Evolutionary conservation across 257 asterid species (phyloP).

Genomic region (Solanum etuberosum): DNA sequence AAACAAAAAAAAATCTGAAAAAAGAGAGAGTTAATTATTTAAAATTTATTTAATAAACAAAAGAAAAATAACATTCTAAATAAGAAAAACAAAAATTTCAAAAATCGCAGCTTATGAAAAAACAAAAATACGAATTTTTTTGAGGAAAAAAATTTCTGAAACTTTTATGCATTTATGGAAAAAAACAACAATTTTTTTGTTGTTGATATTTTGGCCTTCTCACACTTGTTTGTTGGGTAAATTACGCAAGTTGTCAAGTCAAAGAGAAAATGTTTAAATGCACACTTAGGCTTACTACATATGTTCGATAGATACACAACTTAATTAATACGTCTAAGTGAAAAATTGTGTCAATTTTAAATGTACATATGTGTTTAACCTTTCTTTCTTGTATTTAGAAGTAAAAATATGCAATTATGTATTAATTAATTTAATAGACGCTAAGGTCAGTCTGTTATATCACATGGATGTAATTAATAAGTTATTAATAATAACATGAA

Average conservation of each 20-base stretch:
- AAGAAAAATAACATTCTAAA: not conserved
- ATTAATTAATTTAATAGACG: not conserved
- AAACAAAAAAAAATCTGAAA: not conserved
- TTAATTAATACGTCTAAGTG: not conserved
- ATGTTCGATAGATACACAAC: not conserved
- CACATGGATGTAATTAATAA: not conserved
- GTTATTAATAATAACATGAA: not conserved
- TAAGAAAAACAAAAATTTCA: too few relatives aligned
- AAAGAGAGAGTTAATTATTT: not conserved
- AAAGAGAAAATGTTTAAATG: not conserved
- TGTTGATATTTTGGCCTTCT: not conserved
- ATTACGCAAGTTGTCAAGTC: not conserved
- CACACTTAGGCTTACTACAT: not conserved
- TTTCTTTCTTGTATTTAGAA: not conserved
- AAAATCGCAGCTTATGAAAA: not conserved
- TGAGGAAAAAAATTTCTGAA: not conserved
- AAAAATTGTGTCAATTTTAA: not conserved
- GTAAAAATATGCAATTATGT: not conserved
- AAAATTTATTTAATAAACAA: too few relatives aligned
- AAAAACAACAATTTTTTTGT: too few relatives aligned
- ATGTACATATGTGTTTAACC: accelerated
- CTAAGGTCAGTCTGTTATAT: not conserved
- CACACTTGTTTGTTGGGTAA: not conserved
- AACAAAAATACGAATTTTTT: not conserved
- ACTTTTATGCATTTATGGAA: not conserved